A percentile compares a stretch with the other conserved stretches of the same genome.
These are phyloP conservation scores for Cutaneotrichosporon sp. DNA, from an alignment of 1,284 basidiomycete species.

Conservation along the genomic window DNA sequence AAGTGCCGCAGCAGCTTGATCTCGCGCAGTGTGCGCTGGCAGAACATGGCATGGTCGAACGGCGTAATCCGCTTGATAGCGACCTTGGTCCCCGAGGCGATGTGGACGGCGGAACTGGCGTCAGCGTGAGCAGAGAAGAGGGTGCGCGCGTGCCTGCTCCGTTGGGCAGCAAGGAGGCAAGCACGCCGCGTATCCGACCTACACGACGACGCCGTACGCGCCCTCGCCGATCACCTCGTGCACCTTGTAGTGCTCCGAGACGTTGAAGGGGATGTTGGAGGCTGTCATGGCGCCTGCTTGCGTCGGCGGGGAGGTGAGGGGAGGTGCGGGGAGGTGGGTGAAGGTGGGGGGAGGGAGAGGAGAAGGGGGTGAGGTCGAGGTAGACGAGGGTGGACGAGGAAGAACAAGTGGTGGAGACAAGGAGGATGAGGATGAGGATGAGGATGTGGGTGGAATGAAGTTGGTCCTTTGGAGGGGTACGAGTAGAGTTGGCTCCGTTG, in stretches of 20 bases:
- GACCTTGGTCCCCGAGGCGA: constrained; percentile 75
- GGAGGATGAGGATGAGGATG: too few species aligned
- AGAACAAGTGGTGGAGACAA: too few species aligned
- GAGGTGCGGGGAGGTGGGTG: background rate
- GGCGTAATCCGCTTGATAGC: constrained; percentile 91
- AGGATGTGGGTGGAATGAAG: too few species aligned
- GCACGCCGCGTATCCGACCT: constrained; percentile 3
- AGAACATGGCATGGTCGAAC: constrained; percentile 92
- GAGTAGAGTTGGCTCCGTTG: background rate
- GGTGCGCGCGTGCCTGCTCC: too few species aligned
- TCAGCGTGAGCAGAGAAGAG: background rate
- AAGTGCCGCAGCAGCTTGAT: constrained; percentile 88
- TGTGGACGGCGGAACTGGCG: constrained; percentile 72
- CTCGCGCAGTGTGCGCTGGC: constrained; percentile 80
- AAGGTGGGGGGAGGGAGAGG: constrained; percentile 3
- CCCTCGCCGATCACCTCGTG: constrained; percentile 90
- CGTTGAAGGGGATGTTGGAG: constrained; percentile 38
- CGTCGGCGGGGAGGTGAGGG: background rate
- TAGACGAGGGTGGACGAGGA: too few species aligned
- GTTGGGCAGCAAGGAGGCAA: background rate
- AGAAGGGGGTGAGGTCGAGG: background rate
- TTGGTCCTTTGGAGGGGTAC: background rate
- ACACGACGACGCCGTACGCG: constrained; percentile 76
- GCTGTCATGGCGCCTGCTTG: constrained; percentile 20
- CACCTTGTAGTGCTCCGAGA: constrained; percentile 71